phyloP scores from a whole-genome alignment of 2,329 filamentous ascomycete genomes.

The Fusarium fracticaudum region DNA sequence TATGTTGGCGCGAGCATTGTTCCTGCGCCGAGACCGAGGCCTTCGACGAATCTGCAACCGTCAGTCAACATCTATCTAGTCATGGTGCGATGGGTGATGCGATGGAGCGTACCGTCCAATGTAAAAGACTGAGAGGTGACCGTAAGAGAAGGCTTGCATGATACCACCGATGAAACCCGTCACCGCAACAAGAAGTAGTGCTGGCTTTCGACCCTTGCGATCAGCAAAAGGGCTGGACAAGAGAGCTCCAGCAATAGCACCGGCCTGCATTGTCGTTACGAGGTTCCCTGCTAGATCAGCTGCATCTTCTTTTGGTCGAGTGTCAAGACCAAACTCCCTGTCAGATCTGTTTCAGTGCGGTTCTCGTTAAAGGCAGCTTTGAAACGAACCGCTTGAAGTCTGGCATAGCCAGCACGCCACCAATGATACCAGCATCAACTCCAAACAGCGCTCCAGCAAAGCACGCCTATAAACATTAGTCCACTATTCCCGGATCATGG shows the following conservation, averaged over 20 bases:
- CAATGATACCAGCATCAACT: constrained; percentile 44
- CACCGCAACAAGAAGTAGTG: constrained; percentile 41
- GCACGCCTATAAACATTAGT: constrained; percentile 18
- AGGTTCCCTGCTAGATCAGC: constrained; percentile 42
- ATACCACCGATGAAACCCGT: constrained; percentile 46
- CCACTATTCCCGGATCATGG: rapidly evolving
- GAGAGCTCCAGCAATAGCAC: constrained; percentile 40
- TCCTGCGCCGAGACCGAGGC: constrained; percentile 60
- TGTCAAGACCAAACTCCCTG: constrained; percentile 40
- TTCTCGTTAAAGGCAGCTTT: rapidly evolving
- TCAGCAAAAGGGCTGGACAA: constrained; percentile 42
- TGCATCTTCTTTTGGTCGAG: background rate
- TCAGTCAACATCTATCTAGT: background rate
- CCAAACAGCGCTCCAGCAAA: constrained; percentile 39
- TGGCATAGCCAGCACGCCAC: constrained; percentile 43
- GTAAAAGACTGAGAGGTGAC: constrained; percentile 43
- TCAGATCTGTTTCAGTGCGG: rapidly evolving
- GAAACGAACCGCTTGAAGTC: constrained; percentile 32
- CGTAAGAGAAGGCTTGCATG: constrained; percentile 46
- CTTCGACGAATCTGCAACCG: constrained; percentile 55
- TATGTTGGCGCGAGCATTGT: constrained; percentile 69
- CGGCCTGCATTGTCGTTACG: constrained; percentile 44
- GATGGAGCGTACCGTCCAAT: constrained; percentile 36
- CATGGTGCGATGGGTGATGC: background rate
- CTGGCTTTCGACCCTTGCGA: constrained; percentile 45